These are phyloP conservation scores for Sugiyamaella valdiviana DNA, from an alignment of 805 yeast genomes.

Conservation along the genomic window DNA sequence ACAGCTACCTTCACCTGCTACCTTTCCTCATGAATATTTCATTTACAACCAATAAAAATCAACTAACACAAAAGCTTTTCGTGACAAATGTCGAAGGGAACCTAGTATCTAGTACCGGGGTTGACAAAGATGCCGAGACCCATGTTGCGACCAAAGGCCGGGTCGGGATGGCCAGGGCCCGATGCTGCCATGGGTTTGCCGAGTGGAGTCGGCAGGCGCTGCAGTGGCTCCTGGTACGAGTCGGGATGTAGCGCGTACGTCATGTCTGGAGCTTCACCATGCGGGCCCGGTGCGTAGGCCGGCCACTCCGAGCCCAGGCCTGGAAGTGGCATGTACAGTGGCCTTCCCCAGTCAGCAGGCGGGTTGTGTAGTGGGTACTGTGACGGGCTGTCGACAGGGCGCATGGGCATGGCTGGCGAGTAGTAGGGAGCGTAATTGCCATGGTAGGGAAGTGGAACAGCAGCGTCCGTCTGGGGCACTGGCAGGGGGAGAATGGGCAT, in stretches of 20 bases:
- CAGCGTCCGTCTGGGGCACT: no score
- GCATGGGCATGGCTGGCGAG: neutral
- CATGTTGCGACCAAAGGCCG: neutral
- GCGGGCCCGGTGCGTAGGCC: neutral
- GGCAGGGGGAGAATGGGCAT: no score
- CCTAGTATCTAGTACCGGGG: neutral
- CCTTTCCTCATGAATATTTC: neutral
- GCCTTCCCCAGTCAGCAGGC: neutral
- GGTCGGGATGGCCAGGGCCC: no score
- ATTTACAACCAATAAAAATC: neutral
- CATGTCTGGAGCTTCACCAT: neutral
- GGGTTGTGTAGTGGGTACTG: neutral
- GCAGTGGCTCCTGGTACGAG: neutral
- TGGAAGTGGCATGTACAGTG: neutral
- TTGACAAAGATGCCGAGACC: conserved; percentile 3
- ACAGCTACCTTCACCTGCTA: no score
- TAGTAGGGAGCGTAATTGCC: no score
- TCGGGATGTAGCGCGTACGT: neutral
- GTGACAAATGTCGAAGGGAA: neutral
- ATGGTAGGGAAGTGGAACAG: no score
- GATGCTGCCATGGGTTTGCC: neutral
- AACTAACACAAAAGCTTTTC: neutral
- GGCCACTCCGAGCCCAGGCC: no score
- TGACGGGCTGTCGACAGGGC: neutral
- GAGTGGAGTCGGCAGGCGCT: neutral